phyloP scores from a whole-genome alignment of 768 basidiomycete species.

The Naganishia kalamii region DNA sequence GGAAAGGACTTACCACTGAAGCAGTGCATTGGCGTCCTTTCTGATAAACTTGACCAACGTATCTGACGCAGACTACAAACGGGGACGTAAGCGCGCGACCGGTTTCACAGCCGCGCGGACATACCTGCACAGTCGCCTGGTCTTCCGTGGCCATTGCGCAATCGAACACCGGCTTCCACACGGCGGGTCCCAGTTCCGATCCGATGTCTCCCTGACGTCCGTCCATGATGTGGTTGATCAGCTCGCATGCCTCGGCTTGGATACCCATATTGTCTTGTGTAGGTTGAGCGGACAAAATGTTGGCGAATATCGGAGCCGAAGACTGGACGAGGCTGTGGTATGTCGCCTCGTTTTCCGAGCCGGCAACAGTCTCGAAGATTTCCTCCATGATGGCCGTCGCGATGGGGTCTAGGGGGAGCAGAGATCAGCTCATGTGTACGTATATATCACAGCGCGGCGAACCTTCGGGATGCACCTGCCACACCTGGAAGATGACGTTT shows the following conservation, averaged over 20 bases:
- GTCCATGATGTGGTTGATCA: slow-evolving; percentile 64
- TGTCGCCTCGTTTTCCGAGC: slow-evolving; percentile 37
- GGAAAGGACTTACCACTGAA: slow-evolving; percentile 56
- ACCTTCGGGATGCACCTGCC: slow-evolving; percentile 85
- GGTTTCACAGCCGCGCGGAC: slow-evolving; percentile 7
- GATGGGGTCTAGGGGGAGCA: slow-evolving; percentile 63
- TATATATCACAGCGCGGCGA: slow-evolving; percentile 5
- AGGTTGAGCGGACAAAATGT: slow-evolving; percentile 53
- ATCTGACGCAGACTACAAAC: slow-evolving; percentile 29
- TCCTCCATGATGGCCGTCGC: slow-evolving; percentile 79
- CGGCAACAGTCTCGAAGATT: slow-evolving; percentile 58
- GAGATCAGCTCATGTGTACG: background rate
- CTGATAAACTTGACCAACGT: slow-evolving; percentile 77
- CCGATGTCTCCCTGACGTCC: slow-evolving; percentile 64
- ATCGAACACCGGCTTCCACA: slow-evolving; percentile 70
- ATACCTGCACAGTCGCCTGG: slow-evolving; percentile 59
- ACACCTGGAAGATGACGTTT: slow-evolving; percentile 65
- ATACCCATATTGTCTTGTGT: slow-evolving; percentile 64
- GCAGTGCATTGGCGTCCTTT: slow-evolving; percentile 75
- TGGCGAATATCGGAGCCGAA: slow-evolving; percentile 66
- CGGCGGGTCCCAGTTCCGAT: slow-evolving; percentile 66
- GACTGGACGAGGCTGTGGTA: slow-evolving; percentile 61
- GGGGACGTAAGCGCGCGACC: background rate
- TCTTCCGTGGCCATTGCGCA: slow-evolving; percentile 69
- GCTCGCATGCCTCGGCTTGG: slow-evolving; percentile 72